Base-by-base conservation (phyloP, 2,329 filamentous ascomycete species). In the Neonectria ditissima region DNA sequence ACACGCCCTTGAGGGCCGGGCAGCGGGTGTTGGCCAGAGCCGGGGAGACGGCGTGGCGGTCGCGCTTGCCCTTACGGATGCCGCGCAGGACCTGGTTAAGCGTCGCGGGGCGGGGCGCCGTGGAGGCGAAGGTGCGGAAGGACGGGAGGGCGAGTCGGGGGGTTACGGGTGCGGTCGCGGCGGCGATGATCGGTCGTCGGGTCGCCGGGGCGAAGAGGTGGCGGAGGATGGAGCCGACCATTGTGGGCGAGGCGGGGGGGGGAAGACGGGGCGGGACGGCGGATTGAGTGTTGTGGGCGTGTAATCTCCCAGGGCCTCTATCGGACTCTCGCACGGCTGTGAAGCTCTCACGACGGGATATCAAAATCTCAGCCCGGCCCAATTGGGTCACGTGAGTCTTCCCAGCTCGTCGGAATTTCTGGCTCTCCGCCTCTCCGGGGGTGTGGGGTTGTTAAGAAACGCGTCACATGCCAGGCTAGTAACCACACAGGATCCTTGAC, bases 1-100 rank as follows among this genome's bases (percentile, higher is more conserved):
- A 98, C 39, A 99, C 96, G 72, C 95, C 96, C 84, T 98, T 98
- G 82, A 97, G 90, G 76, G 92, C 88, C 4, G 96, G 94, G 45
- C 92, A 87, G 55, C 88, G 80, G 65, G 86, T 86, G 67, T 85
- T 85, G 53, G 85, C 84, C 57, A 99, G 87, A 22, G 95, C 94
- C 0, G 96, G 96, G 2, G 95, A 98, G 55, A 93, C 90, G 71
- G 92, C 88, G 81, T 97, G 94, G 68, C 96, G 93, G 1, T 92
- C 92, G 63, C 88, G 88, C 81, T 97, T 93, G 52, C 89, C 85
- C 71, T 88, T 88, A 66, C 96, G 92, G 76, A 92, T 94, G 71
- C 93, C 93, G 66, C 87, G 86, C 18, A 91, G 83, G 62, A 93
- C 89, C 78, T 94, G 91, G 81, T 91, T 93, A 71, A 92, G 84